These are phyloP conservation scores for Penicillium alfredii DNA, from an alignment of 495 filamentous ascomycete species.

Conservation along the genomic window DNA sequence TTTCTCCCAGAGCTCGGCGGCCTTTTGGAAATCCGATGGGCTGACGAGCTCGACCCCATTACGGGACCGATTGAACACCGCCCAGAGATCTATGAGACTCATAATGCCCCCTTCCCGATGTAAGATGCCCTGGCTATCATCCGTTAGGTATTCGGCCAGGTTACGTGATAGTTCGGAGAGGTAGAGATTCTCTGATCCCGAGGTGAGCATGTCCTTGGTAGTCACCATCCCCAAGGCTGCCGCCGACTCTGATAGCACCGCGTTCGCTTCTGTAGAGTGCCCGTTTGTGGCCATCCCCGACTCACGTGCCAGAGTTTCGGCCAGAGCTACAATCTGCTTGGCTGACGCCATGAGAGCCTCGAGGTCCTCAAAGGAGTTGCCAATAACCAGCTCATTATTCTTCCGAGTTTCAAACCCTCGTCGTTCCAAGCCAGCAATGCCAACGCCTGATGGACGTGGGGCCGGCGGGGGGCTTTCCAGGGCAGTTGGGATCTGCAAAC, in stretches of 20 bases:
- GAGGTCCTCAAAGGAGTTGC: conserved; percentile 91
- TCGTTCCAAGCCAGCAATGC: conserved; percentile 87
- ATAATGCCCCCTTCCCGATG: conserved; percentile 86
- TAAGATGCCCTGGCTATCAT: conserved; percentile 77
- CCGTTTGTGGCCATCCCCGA: conserved; percentile 51
- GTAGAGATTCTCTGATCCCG: conserved; percentile 55
- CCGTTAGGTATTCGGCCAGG: conserved; percentile 87
- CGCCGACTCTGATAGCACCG: conserved; percentile 74
- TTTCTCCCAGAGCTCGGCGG: conserved; percentile 81
- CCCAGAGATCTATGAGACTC: conserved; percentile 93
- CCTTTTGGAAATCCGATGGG: conserved; percentile 86
- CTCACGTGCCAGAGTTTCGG: conserved; percentile 76
- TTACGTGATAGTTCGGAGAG: conserved; percentile 78
- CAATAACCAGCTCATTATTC: conserved; percentile 90
- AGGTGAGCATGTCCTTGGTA: conserved; percentile 81
- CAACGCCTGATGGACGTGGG: conserved; percentile 54
- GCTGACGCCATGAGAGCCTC: conserved; percentile 96
- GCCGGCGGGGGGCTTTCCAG: conserved; percentile 18
- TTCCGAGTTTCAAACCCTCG: conserved; percentile 73
- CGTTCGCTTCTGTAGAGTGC: conserved; percentile 57
- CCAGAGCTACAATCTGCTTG: conserved; percentile 89
- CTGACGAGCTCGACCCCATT: conserved; percentile 93
- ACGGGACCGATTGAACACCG: conserved; percentile 91
- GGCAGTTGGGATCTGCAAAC: conserved; percentile 13
- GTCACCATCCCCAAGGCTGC: conserved; percentile 82